These are phyloP conservation scores for Salix suchowensis DNA, from an alignment of 345 rosid species.

Conservation along the genomic window DNA sequence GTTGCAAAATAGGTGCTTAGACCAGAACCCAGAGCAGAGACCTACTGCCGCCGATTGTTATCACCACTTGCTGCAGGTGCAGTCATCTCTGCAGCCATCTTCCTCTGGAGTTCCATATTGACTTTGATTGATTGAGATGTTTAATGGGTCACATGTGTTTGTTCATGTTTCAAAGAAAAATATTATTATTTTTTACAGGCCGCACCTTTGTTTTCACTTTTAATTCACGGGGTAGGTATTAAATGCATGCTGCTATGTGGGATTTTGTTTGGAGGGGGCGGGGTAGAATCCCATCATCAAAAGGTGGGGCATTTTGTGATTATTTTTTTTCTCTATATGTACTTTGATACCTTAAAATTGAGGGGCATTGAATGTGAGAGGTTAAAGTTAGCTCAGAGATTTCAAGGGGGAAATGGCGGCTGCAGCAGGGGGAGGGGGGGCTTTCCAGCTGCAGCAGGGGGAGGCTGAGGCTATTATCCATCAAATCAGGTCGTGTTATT, in stretches of 20 bases:
- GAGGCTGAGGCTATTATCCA: background rate
- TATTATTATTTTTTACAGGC: no score
- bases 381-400: background rate
- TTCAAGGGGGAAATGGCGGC: conserved; percentile 9
- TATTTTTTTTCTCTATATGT: no score
- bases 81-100: conserved; percentile 50
- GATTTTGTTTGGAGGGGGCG: background rate
- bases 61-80: conserved; percentile 83
- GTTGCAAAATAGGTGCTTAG: conserved; percentile 76
- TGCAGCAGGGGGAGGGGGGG: background rate
- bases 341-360: conserved; percentile 2
- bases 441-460: background rate
- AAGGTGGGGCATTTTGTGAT: no score
- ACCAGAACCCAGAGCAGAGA: conserved; percentile 81
- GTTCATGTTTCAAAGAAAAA: background rate
- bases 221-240: background rate
- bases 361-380: conserved; percentile 1
- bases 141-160: background rate
- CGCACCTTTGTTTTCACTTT: no score
- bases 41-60: conserved; percentile 98
- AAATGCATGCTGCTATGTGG: background rate
- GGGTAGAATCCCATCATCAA: no score
- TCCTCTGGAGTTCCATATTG: conserved; percentile 29
- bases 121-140: conserved; percentile 2
- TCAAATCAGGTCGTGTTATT: background rate